These are phyloP conservation scores for Podaxis sp. DNA, from an alignment of 768 basidiomycete species.

Conservation along the genomic window DNA sequence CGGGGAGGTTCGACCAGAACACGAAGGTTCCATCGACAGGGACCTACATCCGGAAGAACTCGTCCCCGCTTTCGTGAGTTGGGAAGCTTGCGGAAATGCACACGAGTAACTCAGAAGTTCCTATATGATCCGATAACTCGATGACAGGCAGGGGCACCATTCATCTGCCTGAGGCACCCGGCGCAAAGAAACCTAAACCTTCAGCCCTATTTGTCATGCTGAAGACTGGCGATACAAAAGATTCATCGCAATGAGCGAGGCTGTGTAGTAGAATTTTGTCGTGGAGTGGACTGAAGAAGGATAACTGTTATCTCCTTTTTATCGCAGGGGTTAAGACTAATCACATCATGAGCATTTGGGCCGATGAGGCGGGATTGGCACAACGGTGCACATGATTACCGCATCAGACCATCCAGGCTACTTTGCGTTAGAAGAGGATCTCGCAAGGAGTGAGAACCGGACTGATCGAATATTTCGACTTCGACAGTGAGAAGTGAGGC, in stretches of 20 bases:
- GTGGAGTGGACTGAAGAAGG: not conserved
- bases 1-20: not conserved
- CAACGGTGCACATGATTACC: not conserved
- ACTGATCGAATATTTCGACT: not conserved
- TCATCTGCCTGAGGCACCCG: no score
- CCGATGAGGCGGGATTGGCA: not conserved
- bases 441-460: not conserved
- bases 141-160: no score
- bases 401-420: not conserved
- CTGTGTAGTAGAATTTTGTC: not conserved
- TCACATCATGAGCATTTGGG: not conserved
- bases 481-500: not conserved
- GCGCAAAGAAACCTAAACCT: no score
- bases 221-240: not conserved
- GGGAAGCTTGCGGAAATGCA: no score
- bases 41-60: not conserved
- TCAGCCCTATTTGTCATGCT: not conserved
- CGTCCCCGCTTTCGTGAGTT: no score
- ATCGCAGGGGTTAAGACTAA: not conserved
- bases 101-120: no score
- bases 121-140: no score
- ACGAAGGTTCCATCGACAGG: not conserved
- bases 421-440: not conserved
- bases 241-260: not conserved
- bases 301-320: not conserved